Evolutionary conservation across 805 yeast genomes (phyloP).

Genomic region (Ogataea saltuana): DNA sequence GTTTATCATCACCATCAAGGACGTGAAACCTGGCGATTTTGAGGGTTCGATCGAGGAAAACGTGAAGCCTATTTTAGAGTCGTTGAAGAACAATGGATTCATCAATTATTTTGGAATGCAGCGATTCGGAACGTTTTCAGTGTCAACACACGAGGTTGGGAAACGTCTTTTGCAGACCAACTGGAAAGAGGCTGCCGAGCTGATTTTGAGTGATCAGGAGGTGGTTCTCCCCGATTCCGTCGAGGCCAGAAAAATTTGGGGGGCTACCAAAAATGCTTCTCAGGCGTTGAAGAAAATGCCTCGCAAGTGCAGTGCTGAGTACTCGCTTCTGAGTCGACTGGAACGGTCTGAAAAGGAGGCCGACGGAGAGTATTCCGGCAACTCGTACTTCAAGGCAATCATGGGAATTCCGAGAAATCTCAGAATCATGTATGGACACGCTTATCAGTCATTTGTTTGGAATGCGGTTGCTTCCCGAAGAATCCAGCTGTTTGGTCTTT

Average conservation of each 20-base stretch:
- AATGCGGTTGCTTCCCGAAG: slow-evolving; percentile 80
- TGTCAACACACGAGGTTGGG: slow-evolving; percentile 89
- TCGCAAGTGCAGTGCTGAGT: slow-evolving; percentile 82
- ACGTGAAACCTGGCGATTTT: slow-evolving; percentile 48
- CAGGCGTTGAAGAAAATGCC: slow-evolving; percentile 79
- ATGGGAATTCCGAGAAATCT: slow-evolving; percentile 90
- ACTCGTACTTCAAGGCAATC: slow-evolving; percentile 74
- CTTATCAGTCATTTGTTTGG: slow-evolving; percentile 97
- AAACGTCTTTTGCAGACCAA: slow-evolving; percentile 64
- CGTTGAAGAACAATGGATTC: slow-evolving; percentile 70
- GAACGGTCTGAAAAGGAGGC: slow-evolving; percentile 49
- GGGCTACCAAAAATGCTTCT: slow-evolving; percentile 63
- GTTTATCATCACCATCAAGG: slow-evolving; percentile 80
- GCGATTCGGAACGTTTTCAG: slow-evolving; percentile 93
- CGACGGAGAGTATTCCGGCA: slow-evolving; percentile 46
- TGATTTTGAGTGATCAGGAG: slow-evolving; percentile 83
- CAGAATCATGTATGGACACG: slow-evolving; percentile 94
- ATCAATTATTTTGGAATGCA: slow-evolving; percentile 98
- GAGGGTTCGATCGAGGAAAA: slow-evolving; percentile 43
- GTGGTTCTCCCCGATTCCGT: slow-evolving; percentile 78
- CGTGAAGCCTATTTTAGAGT: slow-evolving; percentile 52
- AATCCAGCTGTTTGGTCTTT: slow-evolving; percentile 65
- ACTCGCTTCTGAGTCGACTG: slow-evolving; percentile 63
- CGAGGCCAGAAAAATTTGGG: slow-evolving; percentile 84
- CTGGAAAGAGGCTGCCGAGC: slow-evolving; percentile 78